Evolutionary conservation across 306 rosid genomes (phyloP).

Genomic region (Corylus avellana): DNA sequence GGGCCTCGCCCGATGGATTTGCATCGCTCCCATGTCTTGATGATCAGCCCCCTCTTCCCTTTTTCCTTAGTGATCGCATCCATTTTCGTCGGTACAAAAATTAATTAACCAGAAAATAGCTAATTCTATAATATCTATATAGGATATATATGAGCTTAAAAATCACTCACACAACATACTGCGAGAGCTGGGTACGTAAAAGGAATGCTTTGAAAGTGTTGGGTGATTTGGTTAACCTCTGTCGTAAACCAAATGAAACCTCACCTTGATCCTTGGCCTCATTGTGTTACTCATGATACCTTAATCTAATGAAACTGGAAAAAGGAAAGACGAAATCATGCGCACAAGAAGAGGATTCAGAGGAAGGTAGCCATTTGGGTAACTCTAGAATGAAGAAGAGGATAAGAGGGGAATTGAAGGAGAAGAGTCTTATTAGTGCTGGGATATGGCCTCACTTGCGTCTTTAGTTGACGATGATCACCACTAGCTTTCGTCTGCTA

Average conservation of each 20-base stretch:
- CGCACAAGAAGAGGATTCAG: neutral
- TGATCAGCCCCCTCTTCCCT: constrained; percentile 55
- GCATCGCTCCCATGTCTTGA: constrained; percentile 82
- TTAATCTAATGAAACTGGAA: neutral
- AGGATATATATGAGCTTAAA: constrained; percentile 8
- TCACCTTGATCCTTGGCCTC: constrained; percentile 64
- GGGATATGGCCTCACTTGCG: constrained; percentile 19
- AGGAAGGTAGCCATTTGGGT: neutral
- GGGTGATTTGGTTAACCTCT: constrained; percentile 46
- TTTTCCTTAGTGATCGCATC: constrained; percentile 14
- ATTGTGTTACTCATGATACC: constrained; percentile 62
- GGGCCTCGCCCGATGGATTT: constrained; percentile 64
- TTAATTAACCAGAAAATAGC: neutral
- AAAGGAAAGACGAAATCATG: constrained; percentile 10
- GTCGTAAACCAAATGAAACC: constrained; percentile 68
- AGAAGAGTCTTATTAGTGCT: constrained; percentile 6
- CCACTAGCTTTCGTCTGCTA: neutral
- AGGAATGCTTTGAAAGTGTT: neutral
- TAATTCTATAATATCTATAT: neutral
- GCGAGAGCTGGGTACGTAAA: neutral
- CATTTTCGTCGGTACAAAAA: constrained; percentile 20
- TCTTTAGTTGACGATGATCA: constrained; percentile 30
- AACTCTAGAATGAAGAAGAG: neutral
- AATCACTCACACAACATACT: neutral
- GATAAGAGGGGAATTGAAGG: neutral